Percentiles rank a stretch among this genome's conserved stretches.
Evolutionary conservation across 2,329 filamentous ascomycete species (phyloP).

Genomic region (Huntiella savannae): DNA sequence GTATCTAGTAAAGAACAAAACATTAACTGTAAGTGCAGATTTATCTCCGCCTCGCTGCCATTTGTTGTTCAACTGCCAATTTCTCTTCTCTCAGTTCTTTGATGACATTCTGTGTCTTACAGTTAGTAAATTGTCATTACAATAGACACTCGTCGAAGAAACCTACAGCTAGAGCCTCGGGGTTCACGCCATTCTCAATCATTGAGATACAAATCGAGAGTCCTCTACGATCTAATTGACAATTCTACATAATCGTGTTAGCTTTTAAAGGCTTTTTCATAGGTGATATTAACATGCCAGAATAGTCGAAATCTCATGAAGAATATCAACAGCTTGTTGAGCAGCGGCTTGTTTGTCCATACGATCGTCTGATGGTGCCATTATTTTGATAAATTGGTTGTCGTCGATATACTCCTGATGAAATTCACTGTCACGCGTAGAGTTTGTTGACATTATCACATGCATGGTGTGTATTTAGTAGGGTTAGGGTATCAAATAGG

Average conservation of each 20-base stretch:
- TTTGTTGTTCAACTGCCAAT: constrained; percentile 28
- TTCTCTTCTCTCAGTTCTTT: constrained; percentile 40
- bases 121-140: background rate
- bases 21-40: too few species aligned
- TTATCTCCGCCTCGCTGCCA: constrained; percentile 15
- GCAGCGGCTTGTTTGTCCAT: constrained; percentile 56
- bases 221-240: constrained; percentile 73
- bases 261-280: background rate
- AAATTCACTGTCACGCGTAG: background rate
- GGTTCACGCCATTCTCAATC: constrained; percentile 93
- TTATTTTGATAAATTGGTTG: constrained; percentile 9
- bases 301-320: constrained; percentile 73
- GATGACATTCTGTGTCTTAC: constrained; percentile 30
- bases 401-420: background rate
- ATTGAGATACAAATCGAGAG: constrained; percentile 90
- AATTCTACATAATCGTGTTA: constrained; percentile 47
- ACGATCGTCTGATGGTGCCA: constrained; percentile 26
- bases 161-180: constrained; percentile 78
- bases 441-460: background rate
- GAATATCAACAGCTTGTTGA: constrained; percentile 64
- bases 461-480: background rate
- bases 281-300: constrained; percentile 38
- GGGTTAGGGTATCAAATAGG: background rate
- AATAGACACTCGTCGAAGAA: background rate
- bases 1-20: too few species aligned